Conservation (phyloP, 345 rosid genomes). For the Streptanthus diversifolius region DNA sequence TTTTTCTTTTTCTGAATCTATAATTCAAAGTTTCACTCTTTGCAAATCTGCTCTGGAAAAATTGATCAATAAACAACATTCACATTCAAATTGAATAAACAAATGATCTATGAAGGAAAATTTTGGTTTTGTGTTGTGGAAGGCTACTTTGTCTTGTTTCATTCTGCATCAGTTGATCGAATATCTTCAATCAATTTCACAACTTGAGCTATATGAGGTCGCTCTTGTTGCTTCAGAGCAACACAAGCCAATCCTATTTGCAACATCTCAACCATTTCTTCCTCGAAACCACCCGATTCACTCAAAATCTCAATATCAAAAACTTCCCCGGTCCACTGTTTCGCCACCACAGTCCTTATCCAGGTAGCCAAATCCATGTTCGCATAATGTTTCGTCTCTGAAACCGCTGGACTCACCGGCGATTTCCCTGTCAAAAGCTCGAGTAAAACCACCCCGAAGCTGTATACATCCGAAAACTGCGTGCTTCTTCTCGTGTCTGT, state of each 20-base stretch:
- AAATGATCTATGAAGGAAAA: background rate
- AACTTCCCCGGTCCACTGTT: constrained; percentile 83
- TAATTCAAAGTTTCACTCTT: constrained; percentile 10
- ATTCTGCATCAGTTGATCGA: constrained; percentile 42
- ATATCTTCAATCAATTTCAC: constrained; percentile 58
- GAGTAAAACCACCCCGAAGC: constrained; percentile 83
- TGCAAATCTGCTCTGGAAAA: background rate
- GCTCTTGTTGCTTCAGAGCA: constrained; percentile 42
- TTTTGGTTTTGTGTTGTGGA: constrained; percentile 19
- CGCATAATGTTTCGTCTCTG: constrained; percentile 33
- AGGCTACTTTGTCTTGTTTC: constrained; percentile 40
- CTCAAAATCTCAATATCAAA: constrained; percentile 70
- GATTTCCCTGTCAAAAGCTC: constrained; percentile 91
- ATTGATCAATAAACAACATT: background rate
- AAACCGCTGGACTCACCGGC: constrained; percentile 57
- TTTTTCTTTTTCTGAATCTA: background rate
- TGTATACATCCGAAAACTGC: constrained; percentile 79
- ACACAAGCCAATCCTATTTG: constrained; percentile 79
- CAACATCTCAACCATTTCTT: constrained; percentile 83
- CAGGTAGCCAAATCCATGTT: constrained; percentile 60
- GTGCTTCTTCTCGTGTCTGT: constrained; percentile 79
- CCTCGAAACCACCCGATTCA: constrained; percentile 51
- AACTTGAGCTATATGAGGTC: constrained; percentile 60
- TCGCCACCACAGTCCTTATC: constrained; percentile 60
- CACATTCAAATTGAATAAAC: constrained; percentile 16